A percentile compares a stretch with the other conserved stretches of the same genome.
These are phyloP conservation scores for Cercospora sesami DNA, from an alignment of 2,329 filamentous ascomycete genomes.

Conservation along the genomic window DNA sequence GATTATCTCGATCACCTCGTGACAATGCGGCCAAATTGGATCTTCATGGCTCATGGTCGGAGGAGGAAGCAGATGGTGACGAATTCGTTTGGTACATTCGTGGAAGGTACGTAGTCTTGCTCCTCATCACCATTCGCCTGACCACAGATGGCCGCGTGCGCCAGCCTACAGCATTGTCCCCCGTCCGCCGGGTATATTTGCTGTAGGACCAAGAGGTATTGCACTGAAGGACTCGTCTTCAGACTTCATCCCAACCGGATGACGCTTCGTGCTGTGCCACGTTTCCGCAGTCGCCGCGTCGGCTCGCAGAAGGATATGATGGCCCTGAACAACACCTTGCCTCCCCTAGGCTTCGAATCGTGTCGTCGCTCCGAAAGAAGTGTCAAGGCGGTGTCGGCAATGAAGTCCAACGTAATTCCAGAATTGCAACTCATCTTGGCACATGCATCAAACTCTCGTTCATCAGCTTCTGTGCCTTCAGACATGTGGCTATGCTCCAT, in stretches of 20 bases:
- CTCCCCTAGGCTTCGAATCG: not conserved
- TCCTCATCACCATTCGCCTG: not conserved
- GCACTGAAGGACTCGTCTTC: not conserved
- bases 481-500: not conserved
- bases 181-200: not conserved
- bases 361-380: conserved; percentile 17
- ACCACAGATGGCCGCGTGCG: not conserved
- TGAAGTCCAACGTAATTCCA: conserved; percentile 35
- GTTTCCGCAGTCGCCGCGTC: conserved; percentile 21
- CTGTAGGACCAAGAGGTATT: not conserved
- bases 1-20: not conserved
- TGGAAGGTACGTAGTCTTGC: not conserved
- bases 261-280: conserved; percentile 22
- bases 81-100: not conserved
- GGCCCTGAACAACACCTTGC: conserved; percentile 30
- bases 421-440: conserved; percentile 34
- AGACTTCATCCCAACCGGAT: conserved; percentile 22
- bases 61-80: not conserved
- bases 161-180: not conserved
- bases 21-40: not conserved
- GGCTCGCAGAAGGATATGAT: conserved; percentile 33
- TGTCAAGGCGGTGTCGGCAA: conserved; percentile 32
- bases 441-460: conserved; percentile 7
- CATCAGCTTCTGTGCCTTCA: conserved; percentile 1
- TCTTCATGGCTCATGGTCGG: not conserved